Percentiles rank a stretch among this genome's conserved stretches.
Evolutionary conservation across 306 rosid genomes (phyloP).

Genomic region (Mucuna pruriens): DNA sequence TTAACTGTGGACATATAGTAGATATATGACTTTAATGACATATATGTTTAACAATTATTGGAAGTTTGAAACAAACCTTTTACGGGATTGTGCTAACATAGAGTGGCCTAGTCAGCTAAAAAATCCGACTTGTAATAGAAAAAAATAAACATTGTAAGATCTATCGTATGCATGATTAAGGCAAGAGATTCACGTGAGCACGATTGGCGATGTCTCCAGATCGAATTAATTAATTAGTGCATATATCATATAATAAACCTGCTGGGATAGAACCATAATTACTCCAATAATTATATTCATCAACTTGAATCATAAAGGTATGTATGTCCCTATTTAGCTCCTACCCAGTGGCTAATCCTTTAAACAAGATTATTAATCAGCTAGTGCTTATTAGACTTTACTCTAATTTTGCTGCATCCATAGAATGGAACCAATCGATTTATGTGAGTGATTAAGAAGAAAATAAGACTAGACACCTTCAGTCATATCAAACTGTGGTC

Average conservation of each 20-base stretch:
- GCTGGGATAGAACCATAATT: not conserved
- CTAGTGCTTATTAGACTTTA: not conserved
- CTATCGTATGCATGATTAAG: not conserved
- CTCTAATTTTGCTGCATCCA: not conserved
- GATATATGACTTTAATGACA: not conserved
- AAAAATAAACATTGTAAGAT: constrained; percentile 19
- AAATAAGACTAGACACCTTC: not conserved
- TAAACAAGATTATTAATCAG: not conserved
- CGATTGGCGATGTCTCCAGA: constrained; percentile 29
- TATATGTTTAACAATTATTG: not conserved
- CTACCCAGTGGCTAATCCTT: not conserved
- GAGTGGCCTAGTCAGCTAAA: constrained; percentile 17
- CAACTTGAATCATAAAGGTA: not conserved
- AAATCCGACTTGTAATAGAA: not conserved
- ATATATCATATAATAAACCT: not conserved
- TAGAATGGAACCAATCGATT: not conserved
- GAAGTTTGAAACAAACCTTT: not conserved
- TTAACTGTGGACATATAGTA: not conserved
- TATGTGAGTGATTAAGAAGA: not conserved
- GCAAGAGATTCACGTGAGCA: constrained; percentile 47
- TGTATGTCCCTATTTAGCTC: not conserved
- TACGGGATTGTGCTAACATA: constrained; percentile 32
- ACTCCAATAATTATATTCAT: not conserved
- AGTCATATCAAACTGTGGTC: not conserved
- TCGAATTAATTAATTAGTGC: not conserved